Evolutionary conservation across 1,284 basidiomycete genomes (phyloP), one percentile per base, ranked within the genome.

Genomic region (Neolentinus lepideus): DNA sequence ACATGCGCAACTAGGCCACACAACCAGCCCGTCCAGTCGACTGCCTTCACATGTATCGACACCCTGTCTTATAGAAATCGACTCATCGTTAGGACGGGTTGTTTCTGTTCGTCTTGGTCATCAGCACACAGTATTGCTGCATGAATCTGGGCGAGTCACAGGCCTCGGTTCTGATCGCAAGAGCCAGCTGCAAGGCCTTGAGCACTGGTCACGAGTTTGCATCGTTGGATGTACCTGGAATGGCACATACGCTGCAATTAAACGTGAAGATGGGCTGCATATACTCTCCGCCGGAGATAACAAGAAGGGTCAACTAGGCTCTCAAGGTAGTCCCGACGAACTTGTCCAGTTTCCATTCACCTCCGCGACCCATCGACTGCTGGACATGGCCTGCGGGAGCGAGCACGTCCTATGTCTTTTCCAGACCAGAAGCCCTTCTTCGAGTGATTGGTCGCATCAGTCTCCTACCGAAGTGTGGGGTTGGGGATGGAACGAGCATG

Each of bases 401-500:
- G 93, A 96, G 66, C 93, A 96, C 68, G 77, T 91, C 2, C 69
- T 95, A 61, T 78, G 14, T 56, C 74, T 11, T 56, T 61, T 24
- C 57, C 14, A 50, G 27, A 25, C 47, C 3, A 50, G 47, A 25
- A 26, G 12, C 8, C 3, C 24, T 50, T 8, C 24, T 22, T 50
- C 47, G 6, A 25, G 16, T 14, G 52, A 36, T 35, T 43, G 31
- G 52, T 35, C 21, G 21, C n/a, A 27, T 62, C 62, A 59, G 52
- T 65, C 26, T 21, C 55, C 54, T n/a, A 62, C 61, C 3, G 79
- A 81, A 58, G 78, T 94, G 0, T 89, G 81, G 79, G 87, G 82
- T 0, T 95, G 93, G 87, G 94, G 94, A 0, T 96, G 94, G 94
- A 97, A 96, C 67, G 94, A 97, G 68, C 94, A 96, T 66, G 94